Conservation (phyloP, 768 basidiomycete species). For the Mycena epipterygia region DNA sequence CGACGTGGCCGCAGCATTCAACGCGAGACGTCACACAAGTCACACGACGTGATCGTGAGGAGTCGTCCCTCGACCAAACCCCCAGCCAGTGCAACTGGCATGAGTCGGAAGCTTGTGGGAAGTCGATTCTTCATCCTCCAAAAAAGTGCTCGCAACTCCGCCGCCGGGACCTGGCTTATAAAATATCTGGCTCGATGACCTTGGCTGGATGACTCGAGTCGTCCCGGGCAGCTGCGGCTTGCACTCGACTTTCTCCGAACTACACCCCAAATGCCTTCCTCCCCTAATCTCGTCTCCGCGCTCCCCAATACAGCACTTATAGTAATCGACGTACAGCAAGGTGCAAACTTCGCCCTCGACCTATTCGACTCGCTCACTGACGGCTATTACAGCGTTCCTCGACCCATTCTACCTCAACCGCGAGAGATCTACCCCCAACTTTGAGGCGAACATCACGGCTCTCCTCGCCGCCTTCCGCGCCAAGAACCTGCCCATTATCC, state of each 20-base stretch:
- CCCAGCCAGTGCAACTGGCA: too few species aligned
- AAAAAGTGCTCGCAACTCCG: too few species aligned
- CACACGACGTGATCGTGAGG: too few species aligned
- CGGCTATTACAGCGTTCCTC: slow-evolving; percentile 18
- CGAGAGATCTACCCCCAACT: slow-evolving; percentile 27
- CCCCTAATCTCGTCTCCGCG: neutral
- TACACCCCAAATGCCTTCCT: neutral
- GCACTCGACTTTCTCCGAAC: too few species aligned
- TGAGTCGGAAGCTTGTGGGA: too few species aligned
- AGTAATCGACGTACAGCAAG: slow-evolving; percentile 32
- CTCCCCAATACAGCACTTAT: slow-evolving; percentile 28
- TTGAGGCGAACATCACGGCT: slow-evolving; percentile 25
- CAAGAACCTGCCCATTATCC: slow-evolving; percentile 15
- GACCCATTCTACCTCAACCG: neutral
- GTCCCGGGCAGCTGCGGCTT: too few species aligned
- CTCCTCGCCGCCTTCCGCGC: slow-evolving; percentile 28
- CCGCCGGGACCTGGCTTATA: too few species aligned
- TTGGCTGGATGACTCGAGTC: too few species aligned
- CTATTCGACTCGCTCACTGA: neutral
- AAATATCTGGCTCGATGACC: too few species aligned
- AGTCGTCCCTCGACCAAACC: too few species aligned
- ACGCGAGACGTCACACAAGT: neutral
- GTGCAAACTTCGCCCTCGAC: neutral
- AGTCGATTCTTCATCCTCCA: too few species aligned
- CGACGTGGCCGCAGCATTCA: neutral